Conservation (phyloP, 495 filamentous ascomycete genomes). For the Hamigera avellanea region DNA sequence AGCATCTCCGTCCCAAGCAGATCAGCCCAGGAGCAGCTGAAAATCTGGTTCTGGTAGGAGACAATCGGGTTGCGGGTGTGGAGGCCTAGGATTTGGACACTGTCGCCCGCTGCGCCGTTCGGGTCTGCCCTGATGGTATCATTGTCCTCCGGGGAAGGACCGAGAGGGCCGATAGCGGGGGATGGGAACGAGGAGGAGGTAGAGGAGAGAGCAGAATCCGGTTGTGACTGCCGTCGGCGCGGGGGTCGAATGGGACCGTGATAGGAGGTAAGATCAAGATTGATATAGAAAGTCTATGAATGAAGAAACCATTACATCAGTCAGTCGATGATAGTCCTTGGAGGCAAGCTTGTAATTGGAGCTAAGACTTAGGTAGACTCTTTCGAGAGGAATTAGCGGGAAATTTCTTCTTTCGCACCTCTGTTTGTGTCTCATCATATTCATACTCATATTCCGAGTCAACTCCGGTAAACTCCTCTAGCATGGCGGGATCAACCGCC, state of each 20-base stretch:
- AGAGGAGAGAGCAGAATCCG: conserved; percentile 1
- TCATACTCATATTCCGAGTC: conserved; percentile 54
- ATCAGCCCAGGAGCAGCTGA: conserved; percentile 64
- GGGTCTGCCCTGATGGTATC: conserved; percentile 13
- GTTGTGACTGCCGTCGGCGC: conserved; percentile 20
- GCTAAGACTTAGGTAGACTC: too few species aligned
- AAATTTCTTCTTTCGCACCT: conserved; percentile 27
- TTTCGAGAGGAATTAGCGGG: background rate
- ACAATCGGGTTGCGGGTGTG: conserved; percentile 62
- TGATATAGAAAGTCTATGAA: conserved; percentile 41
- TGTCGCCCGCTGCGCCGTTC: conserved; percentile 15
- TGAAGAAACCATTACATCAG: background rate
- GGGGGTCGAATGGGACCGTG: conserved; percentile 27
- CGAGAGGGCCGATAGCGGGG: background rate
- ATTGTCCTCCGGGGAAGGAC: conserved; percentile 4
- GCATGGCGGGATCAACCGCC: conserved; percentile 16
- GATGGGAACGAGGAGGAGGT: background rate
- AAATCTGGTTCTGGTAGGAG: conserved; percentile 61
- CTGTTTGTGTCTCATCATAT: conserved; percentile 45
- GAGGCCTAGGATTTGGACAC: conserved; percentile 72
- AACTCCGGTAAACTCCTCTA: conserved; percentile 10
- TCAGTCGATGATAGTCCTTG: background rate
- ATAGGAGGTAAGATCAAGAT: conserved; percentile 39
- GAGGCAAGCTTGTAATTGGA: background rate
- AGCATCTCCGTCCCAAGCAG: conserved; percentile 74